Percentiles rank a stretch among this genome's conserved stretches.
phyloP scores from a whole-genome alignment of 768 basidiomycete species.

The Serendipita sp. region DNA sequence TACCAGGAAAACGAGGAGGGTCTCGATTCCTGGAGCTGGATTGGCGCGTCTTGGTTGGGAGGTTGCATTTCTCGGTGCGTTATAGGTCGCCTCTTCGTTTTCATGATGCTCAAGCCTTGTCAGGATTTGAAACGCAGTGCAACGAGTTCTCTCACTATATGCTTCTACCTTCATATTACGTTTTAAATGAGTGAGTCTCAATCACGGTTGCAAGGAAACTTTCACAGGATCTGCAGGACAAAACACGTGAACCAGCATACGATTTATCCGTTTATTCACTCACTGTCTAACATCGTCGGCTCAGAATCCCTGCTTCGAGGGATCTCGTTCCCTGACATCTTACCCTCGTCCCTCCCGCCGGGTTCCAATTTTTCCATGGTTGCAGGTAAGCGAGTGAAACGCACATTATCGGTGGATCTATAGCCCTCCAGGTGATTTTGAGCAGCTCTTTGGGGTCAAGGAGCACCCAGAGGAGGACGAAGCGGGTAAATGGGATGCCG shows the following conservation, averaged over 20 bases:
- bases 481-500: conserved; percentile 67
- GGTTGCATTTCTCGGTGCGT: conserved; percentile 61
- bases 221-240: conserved; percentile 28
- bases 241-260: conserved; percentile 48
- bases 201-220: background rate
- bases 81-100: background rate
- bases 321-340: conserved; percentile 67
- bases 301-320: conserved; percentile 45
- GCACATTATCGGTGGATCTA: background rate
- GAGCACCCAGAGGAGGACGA: conserved; percentile 43
- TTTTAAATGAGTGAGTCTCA: conserved; percentile 60
- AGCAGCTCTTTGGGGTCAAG: conserved; percentile 65
- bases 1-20: conserved; percentile 40
- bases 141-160: conserved; percentile 96
- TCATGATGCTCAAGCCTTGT: background rate
- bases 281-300: conserved; percentile 67
- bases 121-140: conserved; percentile 81
- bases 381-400: conserved; percentile 40
- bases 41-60: conserved; percentile 81
- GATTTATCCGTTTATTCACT: conserved; percentile 81
- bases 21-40: conserved; percentile 83
- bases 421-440: conserved; percentile 57
- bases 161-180: conserved; percentile 76
- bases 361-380: conserved; percentile 66
- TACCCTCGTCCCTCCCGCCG: conserved; percentile 51